These are phyloP conservation scores for Gossypium thurberi DNA, from an alignment of 345 rosid genomes.

Conservation along the genomic window DNA sequence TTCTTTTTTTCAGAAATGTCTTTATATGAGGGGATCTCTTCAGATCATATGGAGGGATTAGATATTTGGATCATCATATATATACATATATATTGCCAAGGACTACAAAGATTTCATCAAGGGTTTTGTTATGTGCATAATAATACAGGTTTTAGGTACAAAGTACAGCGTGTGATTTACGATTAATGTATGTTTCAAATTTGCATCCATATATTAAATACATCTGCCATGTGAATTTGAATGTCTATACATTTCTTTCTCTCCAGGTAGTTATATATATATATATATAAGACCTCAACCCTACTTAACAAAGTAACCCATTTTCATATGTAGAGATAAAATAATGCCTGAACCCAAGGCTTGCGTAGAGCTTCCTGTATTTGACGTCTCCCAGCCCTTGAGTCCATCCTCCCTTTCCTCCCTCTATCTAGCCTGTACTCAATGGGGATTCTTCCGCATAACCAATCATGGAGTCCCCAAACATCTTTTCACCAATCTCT, in stretches of 20 bases:
- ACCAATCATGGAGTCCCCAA: slow-evolving; percentile 34
- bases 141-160: too few relatives aligned
- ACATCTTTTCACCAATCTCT: slow-evolving; percentile 23
- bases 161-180: too few relatives aligned
- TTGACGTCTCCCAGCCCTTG: slow-evolving; percentile 30
- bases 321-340: not conserved
- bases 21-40: too few relatives aligned
- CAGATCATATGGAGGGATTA: too few relatives aligned
- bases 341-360: slow-evolving; percentile 21
- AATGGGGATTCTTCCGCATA: slow-evolving; percentile 40
- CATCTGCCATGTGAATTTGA: not conserved
- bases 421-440: slow-evolving; percentile 27
- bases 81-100: not conserved
- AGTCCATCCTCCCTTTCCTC: slow-evolving; percentile 16
- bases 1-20: not conserved
- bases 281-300: not conserved
- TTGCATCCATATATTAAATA: not conserved
- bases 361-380: slow-evolving; percentile 25
- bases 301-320: slow-evolving; percentile 13
- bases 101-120: not conserved
- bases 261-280: not conserved
- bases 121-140: not conserved
- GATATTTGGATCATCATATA: too few relatives aligned
- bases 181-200: not conserved
- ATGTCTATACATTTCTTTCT: not conserved